Conservation (phyloP, 202 grass and related monocot genomes). For the Musa balbisiana region DNA sequence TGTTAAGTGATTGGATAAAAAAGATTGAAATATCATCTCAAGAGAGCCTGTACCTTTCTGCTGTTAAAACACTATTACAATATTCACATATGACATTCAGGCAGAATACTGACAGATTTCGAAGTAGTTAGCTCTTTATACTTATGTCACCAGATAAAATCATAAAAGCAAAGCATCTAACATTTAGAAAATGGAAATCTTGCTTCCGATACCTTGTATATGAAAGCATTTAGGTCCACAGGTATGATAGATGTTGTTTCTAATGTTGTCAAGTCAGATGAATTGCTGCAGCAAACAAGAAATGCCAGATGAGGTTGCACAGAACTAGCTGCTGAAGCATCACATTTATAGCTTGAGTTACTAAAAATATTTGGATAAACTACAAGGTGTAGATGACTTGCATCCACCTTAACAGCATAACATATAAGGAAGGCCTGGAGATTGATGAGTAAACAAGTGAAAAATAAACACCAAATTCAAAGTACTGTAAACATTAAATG, state of each 20-base stretch:
- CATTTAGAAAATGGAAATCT: background rate
- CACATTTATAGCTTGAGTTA: background rate
- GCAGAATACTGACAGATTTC: background rate
- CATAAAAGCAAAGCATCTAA: background rate
- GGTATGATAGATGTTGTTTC: conserved; percentile 61
- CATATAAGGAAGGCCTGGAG: too few species aligned
- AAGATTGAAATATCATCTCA: background rate
- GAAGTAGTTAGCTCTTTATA: background rate
- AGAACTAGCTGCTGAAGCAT: background rate
- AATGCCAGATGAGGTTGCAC: background rate
- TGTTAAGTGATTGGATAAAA: background rate
- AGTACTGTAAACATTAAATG: background rate
- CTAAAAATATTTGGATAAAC: background rate
- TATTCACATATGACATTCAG: background rate
- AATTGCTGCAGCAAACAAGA: conserved; percentile 48
- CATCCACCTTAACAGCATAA: too few species aligned
- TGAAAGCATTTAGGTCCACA: conserved; percentile 88
- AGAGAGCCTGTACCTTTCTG: background rate
- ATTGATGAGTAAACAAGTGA: too few species aligned
- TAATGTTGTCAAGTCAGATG: conserved; percentile 70
- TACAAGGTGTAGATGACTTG: background rate
- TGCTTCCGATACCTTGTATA: conserved; percentile 51
- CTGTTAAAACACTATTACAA: background rate
- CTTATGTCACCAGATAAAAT: background rate
- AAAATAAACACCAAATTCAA: background rate